Conservation (phyloP, 768 basidiomycete species). For the Pleurotus giganteus region DNA sequence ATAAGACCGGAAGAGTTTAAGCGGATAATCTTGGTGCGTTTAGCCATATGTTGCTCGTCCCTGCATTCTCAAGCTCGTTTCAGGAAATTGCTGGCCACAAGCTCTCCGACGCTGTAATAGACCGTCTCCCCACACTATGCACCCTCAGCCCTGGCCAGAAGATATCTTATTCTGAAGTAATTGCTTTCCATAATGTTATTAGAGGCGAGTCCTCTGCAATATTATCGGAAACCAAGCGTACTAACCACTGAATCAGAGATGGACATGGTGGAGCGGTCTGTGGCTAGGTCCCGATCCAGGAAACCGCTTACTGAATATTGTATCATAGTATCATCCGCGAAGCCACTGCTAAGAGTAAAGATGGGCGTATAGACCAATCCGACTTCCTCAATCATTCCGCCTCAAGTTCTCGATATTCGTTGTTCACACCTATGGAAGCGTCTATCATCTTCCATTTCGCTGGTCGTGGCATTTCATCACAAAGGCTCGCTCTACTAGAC, state of each 20-base stretch:
- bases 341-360: constrained; percentile 85
- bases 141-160: constrained; percentile 84
- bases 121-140: constrained; percentile 88
- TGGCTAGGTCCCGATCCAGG: constrained; percentile 5
- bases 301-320: constrained; percentile 11
- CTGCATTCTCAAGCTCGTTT: constrained; percentile 2
- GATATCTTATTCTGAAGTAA: constrained; percentile 95
- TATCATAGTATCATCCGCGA: constrained; percentile 76
- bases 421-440: constrained; percentile 99
- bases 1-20: constrained; percentile 94
- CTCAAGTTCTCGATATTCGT: constrained; percentile 84
- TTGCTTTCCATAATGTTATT: constrained; percentile 96
- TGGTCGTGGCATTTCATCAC: constrained; percentile 66
- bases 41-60: neutral
- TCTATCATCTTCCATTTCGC: constrained; percentile 98
- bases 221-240: constrained; percentile 6
- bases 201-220: constrained; percentile 51
- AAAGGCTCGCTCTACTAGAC: constrained; percentile 81
- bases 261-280: constrained; percentile 91
- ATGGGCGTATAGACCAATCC: constrained; percentile 93
- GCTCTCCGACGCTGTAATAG: constrained; percentile 89
- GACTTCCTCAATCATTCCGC: constrained; percentile 93
- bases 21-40: constrained; percentile 83
- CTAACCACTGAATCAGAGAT: constrained; percentile 79
- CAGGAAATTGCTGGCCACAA: constrained; percentile 98